Evolutionary conservation across 2,329 filamentous ascomycete species (phyloP).

Genomic region (Fusarium nygamai): DNA sequence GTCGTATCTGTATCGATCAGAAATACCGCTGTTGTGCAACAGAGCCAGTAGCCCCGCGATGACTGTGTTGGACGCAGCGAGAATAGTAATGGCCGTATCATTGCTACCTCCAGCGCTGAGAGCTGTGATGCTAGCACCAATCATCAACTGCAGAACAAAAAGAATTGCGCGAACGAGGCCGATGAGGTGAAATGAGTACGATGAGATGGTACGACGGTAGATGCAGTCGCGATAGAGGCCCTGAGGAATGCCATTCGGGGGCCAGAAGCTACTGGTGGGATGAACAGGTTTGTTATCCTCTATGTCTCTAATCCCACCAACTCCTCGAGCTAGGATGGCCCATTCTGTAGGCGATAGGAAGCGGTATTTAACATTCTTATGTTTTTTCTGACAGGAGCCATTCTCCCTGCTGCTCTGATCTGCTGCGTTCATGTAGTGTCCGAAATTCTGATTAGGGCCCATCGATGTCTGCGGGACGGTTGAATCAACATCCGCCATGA

Average conservation of each 20-base stretch:
- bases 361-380: slow-evolving; percentile 43
- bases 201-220: slow-evolving; percentile 55
- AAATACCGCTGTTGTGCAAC: slow-evolving; percentile 64
- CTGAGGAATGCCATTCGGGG: slow-evolving; percentile 57
- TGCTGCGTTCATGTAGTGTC: background rate
- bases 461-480: background rate
- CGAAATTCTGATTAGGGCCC: background rate
- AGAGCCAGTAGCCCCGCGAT: slow-evolving; percentile 61
- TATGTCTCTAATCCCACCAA: slow-evolving; percentile 58
- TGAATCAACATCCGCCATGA: background rate
- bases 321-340: slow-evolving; percentile 57
- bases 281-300: slow-evolving; percentile 56
- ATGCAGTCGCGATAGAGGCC: slow-evolving; percentile 62
- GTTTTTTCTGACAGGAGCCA: background rate
- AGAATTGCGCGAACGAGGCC: slow-evolving; percentile 56
- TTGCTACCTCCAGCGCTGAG: slow-evolving; percentile 55
- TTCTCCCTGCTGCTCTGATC: background rate
- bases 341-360: slow-evolving; percentile 57
- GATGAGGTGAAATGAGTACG: slow-evolving; percentile 56
- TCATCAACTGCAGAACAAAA: slow-evolving; percentile 60
- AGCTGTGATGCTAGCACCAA: slow-evolving; percentile 61
- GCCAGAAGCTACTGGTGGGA: slow-evolving; percentile 56
- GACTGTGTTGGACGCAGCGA: slow-evolving; percentile 61
- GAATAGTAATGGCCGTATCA: slow-evolving; percentile 56
- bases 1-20: slow-evolving; percentile 61